A percentile compares a stretch with the other conserved stretches of the same genome.
Conservation (phyloP, 2,329 filamentous ascomycete species). For the Epichloe festucae region DNA sequence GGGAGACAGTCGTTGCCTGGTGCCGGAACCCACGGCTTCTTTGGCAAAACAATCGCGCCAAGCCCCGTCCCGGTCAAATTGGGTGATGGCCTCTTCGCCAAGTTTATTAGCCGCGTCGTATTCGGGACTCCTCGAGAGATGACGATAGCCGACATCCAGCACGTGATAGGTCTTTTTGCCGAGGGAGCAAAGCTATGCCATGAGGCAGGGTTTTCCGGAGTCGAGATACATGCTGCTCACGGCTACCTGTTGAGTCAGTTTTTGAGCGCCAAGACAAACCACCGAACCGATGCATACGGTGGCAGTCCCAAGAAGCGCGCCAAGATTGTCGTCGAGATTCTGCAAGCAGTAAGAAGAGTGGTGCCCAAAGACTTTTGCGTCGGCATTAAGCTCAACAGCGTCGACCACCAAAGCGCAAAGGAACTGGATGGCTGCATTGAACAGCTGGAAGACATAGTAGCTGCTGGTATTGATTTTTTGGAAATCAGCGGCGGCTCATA, state of each 20-base stretch:
- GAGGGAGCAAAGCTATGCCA: conserved; percentile 34
- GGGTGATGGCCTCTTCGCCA: conserved; percentile 23
- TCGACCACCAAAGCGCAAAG: conserved; percentile 37
- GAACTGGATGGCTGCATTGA: conserved; percentile 40
- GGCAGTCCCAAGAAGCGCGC: conserved; percentile 35
- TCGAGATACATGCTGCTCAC: conserved; percentile 37
- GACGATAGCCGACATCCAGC: conserved; percentile 38
- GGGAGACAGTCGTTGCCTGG: conserved; percentile 32
- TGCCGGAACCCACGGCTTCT: conserved; percentile 22
- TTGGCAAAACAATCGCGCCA: conserved; percentile 28
- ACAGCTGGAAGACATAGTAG: conserved; percentile 39
- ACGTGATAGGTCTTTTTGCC: conserved; percentile 39
- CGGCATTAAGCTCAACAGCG: conserved; percentile 43
- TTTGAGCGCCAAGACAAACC: conserved; percentile 35
- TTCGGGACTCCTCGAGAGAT: conserved; percentile 46
- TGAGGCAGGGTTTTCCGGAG: conserved; percentile 32
- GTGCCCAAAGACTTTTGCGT: conserved; percentile 31
- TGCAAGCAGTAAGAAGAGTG: conserved; percentile 26
- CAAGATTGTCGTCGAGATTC: conserved; percentile 37
- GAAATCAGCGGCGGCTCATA: conserved; percentile 54
- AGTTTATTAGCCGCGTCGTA: conserved; percentile 18
- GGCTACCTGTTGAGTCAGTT: conserved; percentile 47
- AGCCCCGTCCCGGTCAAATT: conserved; percentile 30
- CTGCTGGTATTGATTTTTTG: conserved; percentile 48
- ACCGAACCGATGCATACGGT: conserved; percentile 41